Evolutionary conservation across 2,329 filamentous ascomycete species (phyloP).

Genomic region (Penicillium sp.): DNA sequence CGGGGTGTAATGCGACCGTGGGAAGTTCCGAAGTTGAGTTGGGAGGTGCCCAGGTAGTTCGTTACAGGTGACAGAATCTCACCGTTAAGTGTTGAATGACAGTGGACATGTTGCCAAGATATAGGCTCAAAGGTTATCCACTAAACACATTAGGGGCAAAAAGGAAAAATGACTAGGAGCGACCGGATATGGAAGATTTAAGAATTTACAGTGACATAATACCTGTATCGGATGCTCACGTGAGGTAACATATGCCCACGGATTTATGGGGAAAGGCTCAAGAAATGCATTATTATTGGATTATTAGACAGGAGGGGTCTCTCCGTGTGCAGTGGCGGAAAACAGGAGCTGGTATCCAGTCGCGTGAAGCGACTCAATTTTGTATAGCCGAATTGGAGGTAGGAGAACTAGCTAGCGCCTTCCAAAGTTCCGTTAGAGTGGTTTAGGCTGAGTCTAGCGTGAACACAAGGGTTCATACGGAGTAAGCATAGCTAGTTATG

Average conservation of each 20-base stretch:
- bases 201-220: constrained; percentile 24
- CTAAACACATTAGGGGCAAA: constrained; percentile 2
- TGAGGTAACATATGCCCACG: neutral
- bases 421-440: neutral
- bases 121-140: neutral
- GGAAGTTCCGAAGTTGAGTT: neutral
- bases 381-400: neutral
- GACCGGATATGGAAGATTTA: constrained; percentile 18
- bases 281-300: neutral
- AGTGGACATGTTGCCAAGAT: neutral
- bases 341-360: neutral
- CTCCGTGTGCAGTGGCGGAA: neutral
- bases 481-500: neutral
- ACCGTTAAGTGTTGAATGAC: neutral
- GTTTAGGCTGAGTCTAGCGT: neutral
- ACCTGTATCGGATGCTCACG: neutral
- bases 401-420: neutral
- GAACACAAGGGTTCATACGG: neutral
- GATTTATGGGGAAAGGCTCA: neutral
- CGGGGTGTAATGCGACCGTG: constrained; percentile 8
- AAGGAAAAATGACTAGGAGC: constrained; percentile 6
- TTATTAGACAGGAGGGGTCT: neutral
- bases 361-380: neutral
- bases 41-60: neutral
- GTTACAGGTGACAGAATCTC: neutral